phyloP scores from a whole-genome alignment of 495 filamentous ascomycete species.

The Wilcoxina mikolae region DNA sequence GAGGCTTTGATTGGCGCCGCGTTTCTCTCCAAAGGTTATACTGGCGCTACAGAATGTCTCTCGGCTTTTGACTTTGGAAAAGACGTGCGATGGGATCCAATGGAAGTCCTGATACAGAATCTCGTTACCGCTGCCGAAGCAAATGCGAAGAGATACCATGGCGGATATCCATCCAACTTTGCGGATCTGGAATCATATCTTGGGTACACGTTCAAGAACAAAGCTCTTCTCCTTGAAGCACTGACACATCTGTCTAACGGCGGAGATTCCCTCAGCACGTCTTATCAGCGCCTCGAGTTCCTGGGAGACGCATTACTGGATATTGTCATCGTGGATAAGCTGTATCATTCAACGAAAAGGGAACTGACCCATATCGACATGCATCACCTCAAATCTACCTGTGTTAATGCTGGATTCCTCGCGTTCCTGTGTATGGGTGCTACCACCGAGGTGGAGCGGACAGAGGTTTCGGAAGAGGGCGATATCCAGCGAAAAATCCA shows the following conservation, averaged over 20 bases:
- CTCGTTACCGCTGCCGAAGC: conserved; percentile 29
- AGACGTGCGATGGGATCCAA: conserved; percentile 41
- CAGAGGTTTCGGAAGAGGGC: conserved; percentile 7
- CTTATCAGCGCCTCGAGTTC: conserved; percentile 81
- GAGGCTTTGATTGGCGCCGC: conserved; percentile 73
- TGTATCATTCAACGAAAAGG: conserved; percentile 34
- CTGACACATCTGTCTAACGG: conserved; percentile 67
- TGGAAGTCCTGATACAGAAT: conserved; percentile 26
- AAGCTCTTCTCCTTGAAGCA: conserved; percentile 61
- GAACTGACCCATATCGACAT: conserved; percentile 49
- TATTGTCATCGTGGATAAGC: conserved; percentile 46
- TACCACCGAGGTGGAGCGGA: conserved; percentile 16
- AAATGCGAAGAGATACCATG: neutral
- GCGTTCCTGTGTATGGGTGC: conserved; percentile 57
- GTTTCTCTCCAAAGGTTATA: conserved; percentile 53
- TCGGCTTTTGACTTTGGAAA: conserved; percentile 55
- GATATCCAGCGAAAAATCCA: conserved; percentile 14
- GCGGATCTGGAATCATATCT: conserved; percentile 42
- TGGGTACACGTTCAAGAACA: conserved; percentile 57
- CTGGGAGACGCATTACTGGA: conserved; percentile 82
- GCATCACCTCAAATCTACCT: conserved; percentile 56
- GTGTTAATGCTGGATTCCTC: conserved; percentile 78
- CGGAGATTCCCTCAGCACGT: conserved; percentile 38
- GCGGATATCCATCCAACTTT: conserved; percentile 6
- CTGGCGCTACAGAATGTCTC: conserved; percentile 50